Evolutionary conservation across 1,139 yeast species (phyloP), one percentile per base, ranked within the genome.

Genomic region (Yamadazyma dushanensis): DNA sequence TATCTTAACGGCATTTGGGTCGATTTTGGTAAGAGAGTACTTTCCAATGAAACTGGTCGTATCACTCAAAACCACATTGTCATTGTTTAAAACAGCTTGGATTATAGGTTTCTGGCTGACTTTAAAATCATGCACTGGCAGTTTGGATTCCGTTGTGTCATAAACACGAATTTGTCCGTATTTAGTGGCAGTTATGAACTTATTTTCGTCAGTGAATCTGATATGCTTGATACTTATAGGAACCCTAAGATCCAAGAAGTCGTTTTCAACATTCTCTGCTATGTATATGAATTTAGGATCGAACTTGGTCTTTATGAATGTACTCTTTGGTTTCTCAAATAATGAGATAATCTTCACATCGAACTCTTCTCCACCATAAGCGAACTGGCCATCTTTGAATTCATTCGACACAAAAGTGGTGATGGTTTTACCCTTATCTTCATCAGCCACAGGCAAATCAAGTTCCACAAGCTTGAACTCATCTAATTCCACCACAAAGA

Each of bases 321-420:
- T 33, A 15, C 47, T 51, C 13, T 32, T 22, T 9, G 42, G 36
- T 17, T 45, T 46, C 4, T 60, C 59, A 33, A 63, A 67, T 13
- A 82, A 43, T 34, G 67, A 58, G 2, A 79, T 57, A 15, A 84
- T 58, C 41, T 74, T 75, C 3, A 83, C 61, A 47, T 83, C 83
- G 44, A 78, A 77, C 47, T 84, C 89, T 53, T 83, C 78, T 29
- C 94, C 95, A 32, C 92, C 95, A 51, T 64, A 75, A 0, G 87
- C 90, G 57, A 79, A 76, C 2, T 78, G 55, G 15, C 77, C 73
- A 19, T 56, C 52, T 25, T 59, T 60, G 30, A 58, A 54, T 7
- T 78, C 74, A 57, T 73, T 73, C 38, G 70, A 50, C 26, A 65
- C 57, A 50, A 77, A 73, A 22, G 78, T 58, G 38, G 68, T 61